Base-by-base conservation (phyloP, 257 asterid genomes). In the Capsicum pubescens region DNA sequence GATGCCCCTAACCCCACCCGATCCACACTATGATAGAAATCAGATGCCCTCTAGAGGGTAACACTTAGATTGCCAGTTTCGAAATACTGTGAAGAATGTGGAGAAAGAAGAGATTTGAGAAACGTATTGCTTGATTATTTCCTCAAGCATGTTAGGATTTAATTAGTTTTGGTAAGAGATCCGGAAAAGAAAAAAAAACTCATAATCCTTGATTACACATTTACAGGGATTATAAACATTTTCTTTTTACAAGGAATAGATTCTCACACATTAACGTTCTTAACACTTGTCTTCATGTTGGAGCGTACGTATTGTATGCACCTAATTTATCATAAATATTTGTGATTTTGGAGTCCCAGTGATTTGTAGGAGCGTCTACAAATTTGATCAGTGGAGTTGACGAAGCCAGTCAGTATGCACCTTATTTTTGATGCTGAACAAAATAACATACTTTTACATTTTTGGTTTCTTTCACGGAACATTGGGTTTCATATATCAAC, bases 91-190 rank as follows among this genome's bases (percentile, higher is more conserved):
- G 48, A 66, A 13, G 72, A 6, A 66, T 35, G 48, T 67, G 74
- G 74, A 66, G 72, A 39, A 67, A 35, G 74, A 35, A 60, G 32
- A 60, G 48, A 67, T 13, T 67, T 67, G 50, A 46, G 74, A 67
- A 67, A 67, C 50, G 12, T 35, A 35, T 67, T 67, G 11, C 19
- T 36, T 67, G 13, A 67, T 67, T 36, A 67, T 32, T 66, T 32
- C 3, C 46, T 66, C 71, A 66, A 66, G 46, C 71, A 66, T 66
- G 71, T 6, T 66, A 66, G 71, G 71, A 66, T 66, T 66, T 66
- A 12, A 66, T 66, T 32, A 32, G 14, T 66, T 66, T 63, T 32
- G 32, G 13, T 32, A 32, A 66, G 46, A 32, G 44, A 32, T 66
- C 46, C 3, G 10, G 72, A 12, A 66, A 66, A 66, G 72, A 9